Evolutionary conservation across 1,139 yeast genomes (phyloP).

Genomic region (Martiniozyma asiatica): DNA sequence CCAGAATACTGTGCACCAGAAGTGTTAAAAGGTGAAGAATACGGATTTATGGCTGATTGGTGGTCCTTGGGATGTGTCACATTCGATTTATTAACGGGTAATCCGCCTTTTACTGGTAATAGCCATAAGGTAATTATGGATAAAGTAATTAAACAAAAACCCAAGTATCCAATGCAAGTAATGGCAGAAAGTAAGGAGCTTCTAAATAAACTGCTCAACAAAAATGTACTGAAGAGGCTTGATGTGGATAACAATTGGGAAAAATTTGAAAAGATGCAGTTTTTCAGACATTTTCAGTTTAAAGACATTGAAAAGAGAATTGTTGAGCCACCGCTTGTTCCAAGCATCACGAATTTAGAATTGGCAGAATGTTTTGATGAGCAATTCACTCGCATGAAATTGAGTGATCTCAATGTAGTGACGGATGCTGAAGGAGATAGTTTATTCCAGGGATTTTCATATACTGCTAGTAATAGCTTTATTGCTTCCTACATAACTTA

Average conservation of each 20-base stretch:
- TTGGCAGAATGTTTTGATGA: constrained; percentile 85
- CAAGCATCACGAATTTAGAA: constrained; percentile 70
- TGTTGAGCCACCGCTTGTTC: constrained; percentile 70
- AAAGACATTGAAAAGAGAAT: constrained; percentile 38
- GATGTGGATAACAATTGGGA: constrained; percentile 49
- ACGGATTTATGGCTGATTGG: constrained; percentile 87
- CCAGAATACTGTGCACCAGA: constrained; percentile 98
- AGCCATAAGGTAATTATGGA: constrained; percentile 74
- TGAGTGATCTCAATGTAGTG: constrained; percentile 9
- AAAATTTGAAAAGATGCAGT: constrained; percentile 54
- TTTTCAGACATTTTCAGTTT: constrained; percentile 78
- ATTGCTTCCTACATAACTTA: no score
- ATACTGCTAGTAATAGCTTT: constrained; percentile 25
- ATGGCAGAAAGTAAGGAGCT: constrained; percentile 80
- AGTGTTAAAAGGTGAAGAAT: constrained; percentile 72
- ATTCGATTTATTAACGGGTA: constrained; percentile 77
- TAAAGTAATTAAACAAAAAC: constrained; percentile 64
- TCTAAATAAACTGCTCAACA: constrained; percentile 57
- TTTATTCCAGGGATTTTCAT: constrained; percentile 28
- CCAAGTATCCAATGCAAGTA: constrained; percentile 71
- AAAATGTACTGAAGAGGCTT: constrained; percentile 64
- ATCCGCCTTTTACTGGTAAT: constrained; percentile 90
- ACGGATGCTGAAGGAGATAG: not conserved
- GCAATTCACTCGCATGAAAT: constrained; percentile 64
- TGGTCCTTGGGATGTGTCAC: constrained; percentile 93